Percentiles rank a stretch among this genome's conserved stretches.
Evolutionary conservation across 1,139 yeast genomes (phyloP).

Genomic region (Casaregolazyma suthepensis): DNA sequence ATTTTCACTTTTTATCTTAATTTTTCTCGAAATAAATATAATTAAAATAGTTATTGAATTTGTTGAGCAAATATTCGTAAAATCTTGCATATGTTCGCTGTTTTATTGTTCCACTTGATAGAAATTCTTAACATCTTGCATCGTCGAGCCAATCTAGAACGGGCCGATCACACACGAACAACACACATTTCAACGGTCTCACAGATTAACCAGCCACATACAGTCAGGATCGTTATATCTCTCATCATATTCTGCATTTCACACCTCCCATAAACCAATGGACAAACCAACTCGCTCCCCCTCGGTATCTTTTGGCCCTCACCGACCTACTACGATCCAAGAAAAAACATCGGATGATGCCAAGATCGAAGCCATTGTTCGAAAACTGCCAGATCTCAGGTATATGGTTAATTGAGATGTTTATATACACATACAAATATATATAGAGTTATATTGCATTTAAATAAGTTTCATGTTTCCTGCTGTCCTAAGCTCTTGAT

Average conservation of each 20-base stretch:
- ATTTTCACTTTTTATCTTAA: too few species aligned
- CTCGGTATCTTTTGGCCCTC: conserved; percentile 18
- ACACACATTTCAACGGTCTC: too few species aligned
- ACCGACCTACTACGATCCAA: conserved; percentile 15
- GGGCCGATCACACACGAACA: too few species aligned
- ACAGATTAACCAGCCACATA: neutral
- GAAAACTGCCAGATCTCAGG: conserved; percentile 24
- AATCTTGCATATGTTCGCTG: too few species aligned
- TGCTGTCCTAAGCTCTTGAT: neutral
- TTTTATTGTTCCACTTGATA: too few species aligned
- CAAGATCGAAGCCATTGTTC: conserved; percentile 19
- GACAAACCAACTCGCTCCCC: neutral
- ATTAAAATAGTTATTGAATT: too few species aligned
- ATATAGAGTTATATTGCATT: neutral
- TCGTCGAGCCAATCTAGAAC: too few species aligned
- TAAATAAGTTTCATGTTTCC: neutral
- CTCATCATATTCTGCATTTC: neutral
- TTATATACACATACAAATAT: neutral
- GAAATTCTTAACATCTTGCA: too few species aligned
- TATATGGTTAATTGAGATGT: neutral
- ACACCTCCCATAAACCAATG: neutral
- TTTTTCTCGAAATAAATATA: too few species aligned
- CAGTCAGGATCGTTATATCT: neutral
- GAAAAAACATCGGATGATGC: conserved; percentile 19
- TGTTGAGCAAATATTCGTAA: too few species aligned